Percentiles rank a stretch among this genome's conserved stretches.
Conservation (phyloP, 257 asterid genomes). For the Prunella vulgaris region DNA sequence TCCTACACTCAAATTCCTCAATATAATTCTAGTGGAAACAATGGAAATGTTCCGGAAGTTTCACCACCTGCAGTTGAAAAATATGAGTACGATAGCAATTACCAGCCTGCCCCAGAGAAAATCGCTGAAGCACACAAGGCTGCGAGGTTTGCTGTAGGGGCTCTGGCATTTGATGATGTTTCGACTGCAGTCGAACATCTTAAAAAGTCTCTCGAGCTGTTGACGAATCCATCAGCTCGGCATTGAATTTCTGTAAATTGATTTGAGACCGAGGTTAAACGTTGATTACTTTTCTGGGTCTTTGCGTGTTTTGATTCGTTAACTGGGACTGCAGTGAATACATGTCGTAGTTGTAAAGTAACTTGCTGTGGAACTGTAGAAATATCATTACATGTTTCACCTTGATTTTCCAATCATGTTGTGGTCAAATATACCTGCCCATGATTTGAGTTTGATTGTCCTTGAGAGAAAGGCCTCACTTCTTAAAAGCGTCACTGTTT, state of each 20-base stretch:
- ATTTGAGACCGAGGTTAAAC: not conserved
- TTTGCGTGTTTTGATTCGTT: slow-evolving; percentile 9
- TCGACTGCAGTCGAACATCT: slow-evolving; percentile 70
- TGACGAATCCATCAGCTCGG: slow-evolving; percentile 72
- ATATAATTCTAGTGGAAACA: slow-evolving; percentile 38
- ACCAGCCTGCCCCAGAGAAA: slow-evolving; percentile 82
- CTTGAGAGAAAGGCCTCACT: not conserved
- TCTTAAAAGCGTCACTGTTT: not conserved
- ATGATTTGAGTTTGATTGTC: not conserved
- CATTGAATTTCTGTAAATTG: slow-evolving; percentile 28
- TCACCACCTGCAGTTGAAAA: slow-evolving; percentile 34
- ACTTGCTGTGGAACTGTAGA: not conserved
- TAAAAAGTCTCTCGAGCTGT: slow-evolving; percentile 71
- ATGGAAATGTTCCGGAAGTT: slow-evolving; percentile 40
- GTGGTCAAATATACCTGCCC: too few relatives aligned
- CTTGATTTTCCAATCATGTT: too few relatives aligned
- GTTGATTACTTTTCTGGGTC: not conserved
- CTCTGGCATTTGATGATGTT: slow-evolving; percentile 87
- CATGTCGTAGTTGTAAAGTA: not conserved
- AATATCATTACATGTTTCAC: too few relatives aligned
- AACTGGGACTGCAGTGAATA: not conserved
- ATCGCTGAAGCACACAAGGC: slow-evolving; percentile 94
- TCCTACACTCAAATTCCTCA: slow-evolving; percentile 43
- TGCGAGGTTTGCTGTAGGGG: slow-evolving; percentile 90
- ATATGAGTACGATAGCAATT: slow-evolving; percentile 64